Evolutionary conservation across 495 filamentous ascomycete species (phyloP), one percentile per base, ranked within the genome.

Genomic region (Pseudomonodictys pantanalensis): DNA sequence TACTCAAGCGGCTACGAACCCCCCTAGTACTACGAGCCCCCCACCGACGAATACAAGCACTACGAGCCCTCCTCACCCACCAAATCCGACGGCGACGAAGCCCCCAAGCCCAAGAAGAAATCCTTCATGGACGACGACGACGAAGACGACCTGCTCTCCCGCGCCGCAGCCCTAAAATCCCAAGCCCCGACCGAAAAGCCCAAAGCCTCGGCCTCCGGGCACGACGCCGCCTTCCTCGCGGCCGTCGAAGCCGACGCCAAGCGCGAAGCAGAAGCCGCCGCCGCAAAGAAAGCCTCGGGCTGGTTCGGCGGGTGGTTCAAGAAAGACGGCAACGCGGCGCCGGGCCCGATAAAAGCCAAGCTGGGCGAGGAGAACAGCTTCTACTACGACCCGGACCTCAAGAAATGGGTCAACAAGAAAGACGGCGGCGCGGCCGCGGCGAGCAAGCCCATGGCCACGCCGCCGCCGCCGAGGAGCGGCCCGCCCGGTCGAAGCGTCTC

Each of bases 321-420:
- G 68, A 90, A 91, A 70, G 85, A 89, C 32, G 52, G 66, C 35
- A 75, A 81, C 50, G 73, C 68, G 57, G 32, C 63, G 48, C 43
- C 85, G 59, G 82, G 83, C 39, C 91, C 93, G 41, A 92, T 97
- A 74, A 84, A 81, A 66, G 95, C 95, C 47, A 97, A 99, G 69
- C 84, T 99, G 25, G 95, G 95, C 57, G 95, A 99, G 72, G 87
- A 92, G 65, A 93, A 81, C 68, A 88, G 83, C 10, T 97, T 99
- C 75, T 87, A 91, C 62, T 99, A 92, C 62, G 95, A 99, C 72
- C 86, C 89, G 3, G 89, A 96, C 20, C 79, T 96, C 52, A 95
- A 95, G 79, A 90, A 92, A 69, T 99, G 95, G 95, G 82, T 99
- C 73, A 96, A 99, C 73, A 96, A 97, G 78, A 97, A 97, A 69